Percentiles rank a stretch among this genome's conserved stretches.
phyloP scores from a whole-genome alignment of 306 rosid species.

The Coriaria nepalensis region DNA sequence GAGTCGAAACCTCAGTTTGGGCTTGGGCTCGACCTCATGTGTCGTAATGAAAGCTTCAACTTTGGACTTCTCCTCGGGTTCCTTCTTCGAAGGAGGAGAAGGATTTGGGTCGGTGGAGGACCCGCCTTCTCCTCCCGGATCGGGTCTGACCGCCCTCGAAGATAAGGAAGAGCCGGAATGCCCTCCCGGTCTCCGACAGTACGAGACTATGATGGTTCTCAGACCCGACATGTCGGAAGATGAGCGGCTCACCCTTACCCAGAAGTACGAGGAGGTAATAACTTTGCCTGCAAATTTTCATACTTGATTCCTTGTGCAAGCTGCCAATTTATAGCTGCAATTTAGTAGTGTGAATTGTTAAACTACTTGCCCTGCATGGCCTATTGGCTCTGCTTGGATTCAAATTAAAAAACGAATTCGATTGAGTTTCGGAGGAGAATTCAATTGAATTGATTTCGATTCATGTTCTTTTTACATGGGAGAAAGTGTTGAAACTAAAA shows the following conservation, averaged over 20 bases:
- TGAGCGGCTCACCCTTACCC: conserved; percentile 52
- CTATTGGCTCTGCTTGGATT: too few relatives aligned
- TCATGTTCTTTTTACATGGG: too few relatives aligned
- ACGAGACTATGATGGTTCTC: conserved; percentile 60
- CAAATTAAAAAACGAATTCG: too few relatives aligned
- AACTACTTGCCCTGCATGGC: too few relatives aligned
- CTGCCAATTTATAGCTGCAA: too few relatives aligned
- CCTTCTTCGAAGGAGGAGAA: conserved; percentile 63
- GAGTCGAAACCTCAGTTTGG: conserved; percentile 5
- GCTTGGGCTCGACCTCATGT: conserved; percentile 2
- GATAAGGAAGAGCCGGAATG: conserved; percentile 81
- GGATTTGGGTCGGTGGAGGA: conserved; percentile 52
- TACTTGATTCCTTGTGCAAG: not conserved
- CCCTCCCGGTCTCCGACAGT: conserved; percentile 63
- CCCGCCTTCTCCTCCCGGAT: conserved; percentile 26
- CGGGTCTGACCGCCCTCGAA: conserved; percentile 38
- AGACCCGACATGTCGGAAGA: conserved; percentile 78
- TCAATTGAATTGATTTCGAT: too few relatives aligned
- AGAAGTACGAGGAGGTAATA: conserved; percentile 74
- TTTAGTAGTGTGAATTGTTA: too few relatives aligned
- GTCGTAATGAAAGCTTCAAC: conserved; percentile 31
- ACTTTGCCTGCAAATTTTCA: not conserved
- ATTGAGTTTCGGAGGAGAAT: too few relatives aligned
- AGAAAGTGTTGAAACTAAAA: too few relatives aligned
- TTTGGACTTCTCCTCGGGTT: conserved; percentile 49